Conservation (phyloP, 352 stramenopile genomes). For the Pythium volutum region DNA sequence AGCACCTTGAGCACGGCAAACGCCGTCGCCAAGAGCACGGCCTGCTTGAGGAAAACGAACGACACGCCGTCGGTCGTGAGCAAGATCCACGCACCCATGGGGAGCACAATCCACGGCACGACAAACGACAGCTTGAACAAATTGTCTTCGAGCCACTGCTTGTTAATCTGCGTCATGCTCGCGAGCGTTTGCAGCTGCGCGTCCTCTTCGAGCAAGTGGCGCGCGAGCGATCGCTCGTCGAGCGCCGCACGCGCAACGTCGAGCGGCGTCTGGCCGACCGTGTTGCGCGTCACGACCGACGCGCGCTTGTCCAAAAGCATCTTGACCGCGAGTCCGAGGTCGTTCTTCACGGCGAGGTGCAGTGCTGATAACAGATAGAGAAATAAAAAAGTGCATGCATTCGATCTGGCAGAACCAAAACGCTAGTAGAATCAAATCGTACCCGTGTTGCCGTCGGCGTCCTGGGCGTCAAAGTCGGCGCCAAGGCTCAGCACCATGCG, state of each 20-base stretch:
- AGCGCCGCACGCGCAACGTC: conserved; percentile 37
- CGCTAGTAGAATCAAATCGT: not conserved
- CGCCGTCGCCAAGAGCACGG: conserved; percentile 30
- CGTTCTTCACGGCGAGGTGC: conserved; percentile 60
- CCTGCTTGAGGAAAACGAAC: conserved; percentile 39
- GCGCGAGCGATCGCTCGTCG: conserved; percentile 33
- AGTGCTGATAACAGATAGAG: conserved; percentile 31
- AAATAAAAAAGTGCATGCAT: no score
- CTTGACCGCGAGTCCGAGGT: conserved; percentile 57
- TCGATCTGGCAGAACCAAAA: not conserved
- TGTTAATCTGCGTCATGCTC: conserved; percentile 37
- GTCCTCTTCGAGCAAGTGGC: conserved; percentile 57
- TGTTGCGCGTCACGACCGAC: conserved; percentile 45
- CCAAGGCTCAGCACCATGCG: conserved; percentile 78
- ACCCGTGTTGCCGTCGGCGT: conserved; percentile 72
- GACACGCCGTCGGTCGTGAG: conserved; percentile 29
- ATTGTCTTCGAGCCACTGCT: conserved; percentile 57
- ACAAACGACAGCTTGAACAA: conserved; percentile 75
- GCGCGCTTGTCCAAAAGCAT: conserved; percentile 64
- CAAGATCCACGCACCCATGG: conserved; percentile 40
- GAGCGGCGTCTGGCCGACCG: conserved; percentile 45
- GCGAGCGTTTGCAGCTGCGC: conserved; percentile 48
- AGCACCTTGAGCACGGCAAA: conserved; percentile 49
- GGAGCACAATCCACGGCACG: conserved; percentile 67
- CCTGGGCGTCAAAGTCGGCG: conserved; percentile 45